Evolutionary conservation across 2,329 filamentous ascomycete genomes (phyloP).

Genomic region (Harringtonia aguacate): DNA sequence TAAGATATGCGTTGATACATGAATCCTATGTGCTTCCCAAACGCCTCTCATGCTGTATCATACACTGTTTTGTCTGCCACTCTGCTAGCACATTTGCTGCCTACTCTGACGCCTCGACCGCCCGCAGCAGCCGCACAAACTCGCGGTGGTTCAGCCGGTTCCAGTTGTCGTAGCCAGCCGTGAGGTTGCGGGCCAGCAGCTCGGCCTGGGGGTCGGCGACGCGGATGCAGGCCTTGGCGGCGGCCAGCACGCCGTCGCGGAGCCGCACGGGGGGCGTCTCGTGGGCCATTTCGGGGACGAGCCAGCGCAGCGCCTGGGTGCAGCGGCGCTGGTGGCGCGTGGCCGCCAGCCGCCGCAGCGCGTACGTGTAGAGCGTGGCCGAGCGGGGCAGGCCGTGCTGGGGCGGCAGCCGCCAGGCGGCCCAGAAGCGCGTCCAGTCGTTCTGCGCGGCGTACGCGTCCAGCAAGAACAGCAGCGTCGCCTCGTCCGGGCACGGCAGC

Average conservation of each 20-base stretch:
- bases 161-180: background rate
- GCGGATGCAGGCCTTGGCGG: constrained; percentile 42
- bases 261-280: constrained; percentile 41
- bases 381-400: constrained; percentile 37
- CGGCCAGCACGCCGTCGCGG: constrained; percentile 29
- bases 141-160: background rate
- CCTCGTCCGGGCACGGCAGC: constrained; percentile 25
- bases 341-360: constrained; percentile 38
- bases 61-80: too few relatives aligned
- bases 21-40: too few relatives aligned
- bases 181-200: constrained; percentile 15
- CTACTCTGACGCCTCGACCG: too few relatives aligned
- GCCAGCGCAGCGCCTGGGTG: constrained; percentile 36
- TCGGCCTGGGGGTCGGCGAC: constrained; percentile 42
- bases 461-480: constrained; percentile 30
- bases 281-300: constrained; percentile 46
- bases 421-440: constrained; percentile 50
- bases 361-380: constrained; percentile 40
- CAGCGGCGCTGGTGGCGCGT: constrained; percentile 31
- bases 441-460: constrained; percentile 31
- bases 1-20: too few relatives aligned
- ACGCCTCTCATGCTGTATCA: too few relatives aligned
- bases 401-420: constrained; percentile 45
- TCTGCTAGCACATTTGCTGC: too few relatives aligned
- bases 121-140: constrained; percentile 7